A percentile compares a stretch with the other conserved stretches of the same genome.
Evolutionary conservation across 345 rosid species (phyloP).

Genomic region (Eucalyptus victrix): DNA sequence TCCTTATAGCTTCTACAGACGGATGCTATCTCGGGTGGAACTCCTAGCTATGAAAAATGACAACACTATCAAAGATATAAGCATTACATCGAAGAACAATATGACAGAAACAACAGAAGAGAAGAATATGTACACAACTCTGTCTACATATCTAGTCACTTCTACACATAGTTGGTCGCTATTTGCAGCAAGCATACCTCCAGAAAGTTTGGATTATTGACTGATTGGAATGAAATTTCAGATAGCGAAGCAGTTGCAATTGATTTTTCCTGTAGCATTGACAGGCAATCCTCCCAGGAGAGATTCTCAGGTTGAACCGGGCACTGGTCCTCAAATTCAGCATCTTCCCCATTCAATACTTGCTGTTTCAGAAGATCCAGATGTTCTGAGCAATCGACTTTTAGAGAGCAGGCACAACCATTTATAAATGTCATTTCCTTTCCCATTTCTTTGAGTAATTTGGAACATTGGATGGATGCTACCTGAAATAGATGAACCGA

Average conservation of each 20-base stretch:
- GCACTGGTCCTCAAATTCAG: conserved; percentile 23
- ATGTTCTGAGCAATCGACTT: conserved; percentile 16
- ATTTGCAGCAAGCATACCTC: conserved; percentile 14
- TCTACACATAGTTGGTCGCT: neutral
- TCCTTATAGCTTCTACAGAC: neutral
- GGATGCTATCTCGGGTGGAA: neutral
- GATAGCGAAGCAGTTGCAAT: neutral
- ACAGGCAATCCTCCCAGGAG: conserved; percentile 1
- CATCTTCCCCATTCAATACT: conserved; percentile 1
- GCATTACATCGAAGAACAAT: neutral
- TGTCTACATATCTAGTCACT: neutral
- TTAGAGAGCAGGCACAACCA: conserved; percentile 25
- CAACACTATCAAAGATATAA: neutral
- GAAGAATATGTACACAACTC: neutral
- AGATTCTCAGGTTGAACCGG: conserved; percentile 15
- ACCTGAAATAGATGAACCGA: conserved; percentile 11
- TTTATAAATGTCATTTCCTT: conserved; percentile 4
- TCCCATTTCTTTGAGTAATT: conserved; percentile 1
- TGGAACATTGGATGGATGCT: conserved; percentile 21
- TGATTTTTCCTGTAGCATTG: neutral
- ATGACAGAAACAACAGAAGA: neutral
- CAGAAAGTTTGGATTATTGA: neutral
- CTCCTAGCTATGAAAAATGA: neutral
- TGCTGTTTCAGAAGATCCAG: conserved; percentile 18
- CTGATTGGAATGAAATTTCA: conserved; percentile 5